Conservation (phyloP, 768 basidiomycete genomes). For the Amanita phalloides region DNA sequence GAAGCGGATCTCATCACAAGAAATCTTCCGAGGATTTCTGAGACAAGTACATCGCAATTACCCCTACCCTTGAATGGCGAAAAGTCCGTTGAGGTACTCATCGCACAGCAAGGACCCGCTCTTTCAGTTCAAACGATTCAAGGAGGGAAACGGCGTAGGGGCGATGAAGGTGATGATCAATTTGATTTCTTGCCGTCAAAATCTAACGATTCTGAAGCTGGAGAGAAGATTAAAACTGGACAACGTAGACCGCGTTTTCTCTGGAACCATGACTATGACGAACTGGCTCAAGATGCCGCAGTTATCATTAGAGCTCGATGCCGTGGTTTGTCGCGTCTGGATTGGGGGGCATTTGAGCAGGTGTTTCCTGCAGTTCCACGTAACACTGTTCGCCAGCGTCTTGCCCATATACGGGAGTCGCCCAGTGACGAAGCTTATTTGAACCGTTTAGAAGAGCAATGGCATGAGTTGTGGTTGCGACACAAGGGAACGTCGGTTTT, state of each 20-base stretch:
- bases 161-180: conserved; percentile 8
- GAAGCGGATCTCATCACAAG: conserved; percentile 42
- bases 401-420: conserved; percentile 47
- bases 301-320: conserved; percentile 77
- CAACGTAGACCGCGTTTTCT: conserved; percentile 58
- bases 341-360: conserved; percentile 65
- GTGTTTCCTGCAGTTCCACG: conserved; percentile 71
- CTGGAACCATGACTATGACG: conserved; percentile 85
- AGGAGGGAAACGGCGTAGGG: conserved; percentile 22
- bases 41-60: background rate
- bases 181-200: background rate
- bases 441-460: conserved; percentile 69
- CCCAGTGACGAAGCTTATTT: conserved; percentile 68
- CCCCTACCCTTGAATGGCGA: conserved; percentile 29
- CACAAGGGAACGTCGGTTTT: conserved; percentile 57
- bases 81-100: conserved; percentile 38
- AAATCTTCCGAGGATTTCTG: conserved; percentile 13
- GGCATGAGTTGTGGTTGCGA: conserved; percentile 69
- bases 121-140: conserved; percentile 15
- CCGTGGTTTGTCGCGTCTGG: conserved; percentile 44
- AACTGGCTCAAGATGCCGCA: conserved; percentile 76
- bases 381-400: conserved; percentile 61
- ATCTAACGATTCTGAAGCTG: background rate
- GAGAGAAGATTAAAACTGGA: conserved; percentile 12
- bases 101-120: conserved; percentile 40